Base-by-base conservation (phyloP, 768 basidiomycete species). In the Symmetrospora coprosmae region DNA sequence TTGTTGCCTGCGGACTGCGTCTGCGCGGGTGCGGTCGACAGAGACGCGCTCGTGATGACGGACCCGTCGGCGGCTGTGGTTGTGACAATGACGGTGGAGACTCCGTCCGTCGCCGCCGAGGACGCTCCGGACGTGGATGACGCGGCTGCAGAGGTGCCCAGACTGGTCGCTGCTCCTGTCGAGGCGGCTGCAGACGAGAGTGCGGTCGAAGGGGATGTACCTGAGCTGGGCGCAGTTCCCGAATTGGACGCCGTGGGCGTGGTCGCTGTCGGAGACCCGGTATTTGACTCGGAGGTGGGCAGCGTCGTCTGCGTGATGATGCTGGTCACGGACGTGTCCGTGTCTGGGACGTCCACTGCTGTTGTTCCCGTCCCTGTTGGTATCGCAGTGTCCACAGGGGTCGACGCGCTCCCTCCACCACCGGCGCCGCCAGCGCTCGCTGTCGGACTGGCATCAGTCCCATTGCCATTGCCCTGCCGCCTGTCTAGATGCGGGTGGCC, bases 1-100 rank as follows among this genome's bases (percentile, higher is more conserved):
- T 50, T 50, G n/a, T n/a, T n/a, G n/a, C n/a, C n/a, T n/a, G n/a
- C n/a, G 49, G 13, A 28, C n/a, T 33, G 16, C 21, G 21, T 34
- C 11, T 21, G 23, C 16, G 39, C 43, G 14, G 40, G 30, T 4
- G 55, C 21, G 11, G 55, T 30, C 2, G 55, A 7, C 43, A 43
- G 27, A 2, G 55, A 46, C 23, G 28, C 41, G 27, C 9, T 9
- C 2, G 55, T 58, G 21, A 41, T 4, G 4, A 58, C 55, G 11
- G 19, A 25, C 4, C 55, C 55, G 27, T 58, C 43, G 31, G 9
- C 28, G 8, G 31, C 19, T 6, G 55, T 58, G 27, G 55, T 58
- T 17, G 55, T 58, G 43, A 58, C 35, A 28, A 58, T 46, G 43
- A 46, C 25, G 41, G 55, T 58, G 2, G 55, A 43, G 9, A 45